Evolutionary conservation across 1,284 basidiomycete species (phyloP).

Genomic region (Rhodotorula sp.): DNA sequence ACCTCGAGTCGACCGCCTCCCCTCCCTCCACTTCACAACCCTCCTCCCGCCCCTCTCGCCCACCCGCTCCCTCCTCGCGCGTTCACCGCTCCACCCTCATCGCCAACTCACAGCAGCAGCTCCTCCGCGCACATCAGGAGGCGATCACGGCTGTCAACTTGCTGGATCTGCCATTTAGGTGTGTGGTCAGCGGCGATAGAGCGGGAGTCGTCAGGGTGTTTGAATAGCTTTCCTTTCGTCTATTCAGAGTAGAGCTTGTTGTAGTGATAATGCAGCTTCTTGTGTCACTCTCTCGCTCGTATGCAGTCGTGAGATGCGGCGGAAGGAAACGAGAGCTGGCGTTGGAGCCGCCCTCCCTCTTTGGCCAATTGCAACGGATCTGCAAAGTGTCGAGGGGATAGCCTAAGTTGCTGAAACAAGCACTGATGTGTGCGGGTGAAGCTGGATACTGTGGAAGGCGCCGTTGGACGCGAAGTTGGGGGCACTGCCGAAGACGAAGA

Average conservation of each 20-base stretch:
- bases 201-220: conserved; percentile 75
- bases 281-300: not conserved
- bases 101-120: conserved; percentile 70
- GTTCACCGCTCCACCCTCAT: conserved; percentile 70
- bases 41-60: conserved; percentile 4
- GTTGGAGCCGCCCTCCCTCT: not conserved
- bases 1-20: conserved; percentile 23
- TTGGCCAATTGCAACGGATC: not conserved
- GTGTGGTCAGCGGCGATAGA: conserved; percentile 80
- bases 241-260: not conserved
- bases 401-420: conserved; percentile 3
- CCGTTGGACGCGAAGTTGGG: no score
- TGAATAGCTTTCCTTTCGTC: conserved; percentile 20
- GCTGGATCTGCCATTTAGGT: conserved; percentile 81
- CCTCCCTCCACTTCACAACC: not conserved
- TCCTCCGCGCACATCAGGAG: conserved; percentile 77
- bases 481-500: no score
- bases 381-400: not conserved
- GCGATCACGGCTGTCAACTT: conserved; percentile 74
- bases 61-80: conserved; percentile 9
- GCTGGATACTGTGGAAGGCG: not conserved
- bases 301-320: not conserved
- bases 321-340: not conserved
- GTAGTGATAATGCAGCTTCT: not conserved
- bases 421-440: not conserved